Evolutionary conservation across 2,329 filamentous ascomycete genomes (phyloP).

Genomic region (Fusarium burgessii): DNA sequence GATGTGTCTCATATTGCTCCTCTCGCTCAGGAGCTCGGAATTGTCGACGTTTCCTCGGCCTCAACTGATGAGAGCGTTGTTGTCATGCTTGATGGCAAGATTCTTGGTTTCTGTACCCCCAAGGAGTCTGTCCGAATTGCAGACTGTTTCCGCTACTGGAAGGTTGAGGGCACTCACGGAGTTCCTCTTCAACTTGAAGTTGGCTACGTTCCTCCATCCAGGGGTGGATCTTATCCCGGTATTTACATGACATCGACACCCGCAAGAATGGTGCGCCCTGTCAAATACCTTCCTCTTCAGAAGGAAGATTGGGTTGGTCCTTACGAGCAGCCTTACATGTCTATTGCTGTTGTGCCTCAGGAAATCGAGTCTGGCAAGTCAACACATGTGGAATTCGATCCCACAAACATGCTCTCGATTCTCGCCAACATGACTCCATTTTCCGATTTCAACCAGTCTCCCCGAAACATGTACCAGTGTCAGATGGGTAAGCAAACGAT

Average conservation of each 20-base stretch:
- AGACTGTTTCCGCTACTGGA: constrained; percentile 93
- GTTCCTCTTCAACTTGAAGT: constrained; percentile 90
- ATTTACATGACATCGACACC: constrained; percentile 92
- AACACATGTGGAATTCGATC: constrained; percentile 93
- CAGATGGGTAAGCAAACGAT: constrained; percentile 99
- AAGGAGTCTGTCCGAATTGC: constrained; percentile 84
- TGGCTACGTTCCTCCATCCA: constrained; percentile 88
- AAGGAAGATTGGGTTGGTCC: constrained; percentile 91
- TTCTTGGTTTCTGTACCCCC: constrained; percentile 91
- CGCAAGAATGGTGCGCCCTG: constrained; percentile 88
- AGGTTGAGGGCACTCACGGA: constrained; percentile 85
- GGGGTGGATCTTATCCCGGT: constrained; percentile 94
- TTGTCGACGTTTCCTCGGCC: constrained; percentile 80
- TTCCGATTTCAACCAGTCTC: constrained; percentile 98
- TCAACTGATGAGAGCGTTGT: constrained; percentile 86
- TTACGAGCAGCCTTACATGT: constrained; percentile 98
- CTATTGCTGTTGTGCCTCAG: constrained; percentile 89
- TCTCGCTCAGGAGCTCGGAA: constrained; percentile 82
- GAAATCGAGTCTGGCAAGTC: constrained; percentile 90
- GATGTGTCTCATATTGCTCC: constrained; percentile 81
- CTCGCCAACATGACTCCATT: constrained; percentile 99
- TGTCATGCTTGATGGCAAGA: constrained; percentile 89
- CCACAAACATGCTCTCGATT: constrained; percentile 97
- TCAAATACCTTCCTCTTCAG: constrained; percentile 90
- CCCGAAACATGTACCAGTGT: constrained; percentile 99